Evolutionary conservation across 768 basidiomycete genomes (phyloP), one percentile per base, ranked within the genome.

Genomic region (Coprinopsis cinerea): DNA sequence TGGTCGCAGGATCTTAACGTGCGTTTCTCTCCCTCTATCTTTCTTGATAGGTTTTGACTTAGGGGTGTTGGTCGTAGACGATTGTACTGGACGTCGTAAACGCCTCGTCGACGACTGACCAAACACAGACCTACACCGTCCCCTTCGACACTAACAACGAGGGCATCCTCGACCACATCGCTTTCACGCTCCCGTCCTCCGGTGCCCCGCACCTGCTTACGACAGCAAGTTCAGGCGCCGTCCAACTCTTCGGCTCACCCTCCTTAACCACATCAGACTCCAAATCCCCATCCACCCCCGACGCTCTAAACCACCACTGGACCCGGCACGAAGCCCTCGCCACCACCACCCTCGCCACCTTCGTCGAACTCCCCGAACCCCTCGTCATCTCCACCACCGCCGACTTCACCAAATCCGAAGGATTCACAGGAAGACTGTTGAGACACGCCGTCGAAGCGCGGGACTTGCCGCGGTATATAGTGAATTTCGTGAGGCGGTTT

Each of bases 251-350:
- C 39, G n/a, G n/a, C n/a, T n/a, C n/a, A n/a, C n/a, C n/a, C n/a
- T n/a, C n/a, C n/a, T n/a, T n/a, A n/a, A n/a, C n/a, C n/a, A n/a
- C n/a, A n/a, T n/a, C n/a, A n/a, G n/a, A n/a, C n/a, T n/a, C n/a
- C n/a, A n/a, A n/a, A n/a, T n/a, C n/a, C n/a, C n/a, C n/a, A n/a
- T n/a, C n/a, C n/a, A n/a, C n/a, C n/a, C n/a, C n/a, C n/a, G 45
- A 50, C 41, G 74, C 77, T 20, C 70, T 79, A 24, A 59, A 70
- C 28, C 67, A 80, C 24, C 71, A 76, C 24, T 95, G 92, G 91
- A 78, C 76, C 0, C 75, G 92, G 42, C 92, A 95, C 60, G 93
- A 97, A 61, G 75, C 79, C 1, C 71, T 95, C 9, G 70, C 88
- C 0, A 71, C 78, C 1, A 74, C 89, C 43, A 66, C 73, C 20